These are phyloP conservation scores for Mycena leptocephala DNA, from an alignment of 768 basidiomycete genomes.

Conservation along the genomic window DNA sequence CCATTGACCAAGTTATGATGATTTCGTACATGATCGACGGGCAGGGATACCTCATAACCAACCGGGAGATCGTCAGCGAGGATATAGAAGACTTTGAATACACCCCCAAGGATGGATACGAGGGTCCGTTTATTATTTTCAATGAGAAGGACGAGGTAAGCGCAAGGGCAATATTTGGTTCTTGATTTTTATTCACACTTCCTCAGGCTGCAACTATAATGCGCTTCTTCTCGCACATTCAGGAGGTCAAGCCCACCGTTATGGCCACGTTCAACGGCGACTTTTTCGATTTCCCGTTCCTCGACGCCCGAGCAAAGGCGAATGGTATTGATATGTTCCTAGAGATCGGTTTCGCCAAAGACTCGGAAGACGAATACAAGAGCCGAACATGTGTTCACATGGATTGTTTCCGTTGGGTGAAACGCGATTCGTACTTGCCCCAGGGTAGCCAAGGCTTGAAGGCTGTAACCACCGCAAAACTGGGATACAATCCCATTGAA, in stretches of 20 bases:
- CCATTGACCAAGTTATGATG: conserved; percentile 99
- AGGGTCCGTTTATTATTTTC: conserved; percentile 96
- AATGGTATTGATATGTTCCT: conserved; percentile 98
- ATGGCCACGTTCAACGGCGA: conserved; percentile 99
- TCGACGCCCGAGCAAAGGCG: conserved; percentile 85
- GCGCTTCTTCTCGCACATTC: conserved; percentile 95
- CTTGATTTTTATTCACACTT: conserved; percentile 8
- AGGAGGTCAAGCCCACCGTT: conserved; percentile 94
- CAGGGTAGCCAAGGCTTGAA: conserved; percentile 99
- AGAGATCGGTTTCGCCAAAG: conserved; percentile 94
- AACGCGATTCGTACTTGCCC: conserved; percentile 97
- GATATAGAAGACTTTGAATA: conserved; percentile 99
- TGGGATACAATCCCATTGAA: conserved; percentile 97
- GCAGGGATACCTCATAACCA: conserved; percentile 97
- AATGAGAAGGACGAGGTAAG: conserved; percentile 94
- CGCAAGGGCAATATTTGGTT: background rate
- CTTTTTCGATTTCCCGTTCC: conserved; percentile 99
- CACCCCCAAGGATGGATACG: conserved; percentile 97
- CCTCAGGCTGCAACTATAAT: conserved; percentile 82
- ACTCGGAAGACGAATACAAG: conserved; percentile 96
- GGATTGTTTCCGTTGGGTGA: conserved; percentile 99
- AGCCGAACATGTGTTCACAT: conserved; percentile 94
- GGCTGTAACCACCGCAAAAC: conserved; percentile 95
- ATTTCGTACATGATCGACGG: conserved; percentile 99
- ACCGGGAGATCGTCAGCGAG: conserved; percentile 96